Evolutionary conservation across 148 eudicot species (phyloP), one percentile per base, ranked within the genome.

Genomic region (Vaccinium vitisidaea): DNA sequence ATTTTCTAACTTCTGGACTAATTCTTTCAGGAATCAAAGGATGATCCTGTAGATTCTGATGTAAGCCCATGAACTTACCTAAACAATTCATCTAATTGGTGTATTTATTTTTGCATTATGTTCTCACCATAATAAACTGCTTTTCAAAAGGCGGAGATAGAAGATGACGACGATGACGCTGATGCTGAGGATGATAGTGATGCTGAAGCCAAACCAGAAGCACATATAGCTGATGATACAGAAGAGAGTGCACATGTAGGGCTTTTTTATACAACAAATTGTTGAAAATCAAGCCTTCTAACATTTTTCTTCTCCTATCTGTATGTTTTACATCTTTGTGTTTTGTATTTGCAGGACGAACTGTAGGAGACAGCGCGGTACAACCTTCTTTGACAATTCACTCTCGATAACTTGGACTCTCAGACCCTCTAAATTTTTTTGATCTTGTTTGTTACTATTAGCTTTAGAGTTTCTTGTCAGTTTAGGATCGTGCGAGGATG

Each of bases 41-140:
- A 91, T 78, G 92, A 92, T n/a, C 95, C 96, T 5, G 87, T 83
- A 77, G 95, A 93, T 27, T 93, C 97, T 79, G 98, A 95, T 92
- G 98, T 95, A 91, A 93, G 94, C 82, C 50, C 36, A 49, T 10
- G 6, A 43, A 61, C 30, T 39, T 4, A 0, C 21, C 36, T 58
- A 1, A 21, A 39, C 70, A 80, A 39, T 21, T 43, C 46, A 5
- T 43, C 16, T 18, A 36, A 56, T 19, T 30, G 56, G 19, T 58
- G 5, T 36, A 39, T 21, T 15, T 58, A 39, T 21, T 15, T 58
- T 80, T 19, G 1, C 10, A 9, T 63, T 21, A 19, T 23, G 39
- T 15, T 69, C 59, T 87, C 6, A 63, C 5, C 50, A 19, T 8
- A 1, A 59, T 15, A 74, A 52, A 52, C 73, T 49, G 13, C 30